Evolutionary conservation across 2,329 filamentous ascomycete species (phyloP).

Genomic region (Sporothrix variecibatus): DNA sequence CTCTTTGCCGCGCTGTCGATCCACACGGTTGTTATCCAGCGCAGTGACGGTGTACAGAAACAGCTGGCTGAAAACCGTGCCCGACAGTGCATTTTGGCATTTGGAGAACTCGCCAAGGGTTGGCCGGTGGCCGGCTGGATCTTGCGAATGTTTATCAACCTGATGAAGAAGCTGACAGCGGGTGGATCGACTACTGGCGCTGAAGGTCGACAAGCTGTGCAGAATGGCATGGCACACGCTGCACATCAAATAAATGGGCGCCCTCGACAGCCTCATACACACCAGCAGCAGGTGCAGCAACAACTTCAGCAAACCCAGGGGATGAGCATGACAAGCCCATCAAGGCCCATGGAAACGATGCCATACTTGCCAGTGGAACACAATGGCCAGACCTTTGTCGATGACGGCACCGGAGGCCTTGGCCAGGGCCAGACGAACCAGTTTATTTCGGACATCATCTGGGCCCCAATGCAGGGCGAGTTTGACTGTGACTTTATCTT

Average conservation of each 20-base stretch:
- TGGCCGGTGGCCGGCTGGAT: conserved; percentile 20
- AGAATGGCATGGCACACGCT: not conserved
- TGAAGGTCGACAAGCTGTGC: not conserved
- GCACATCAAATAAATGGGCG: not conserved
- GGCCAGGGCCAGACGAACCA: not conserved
- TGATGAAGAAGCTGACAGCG: conserved; percentile 16
- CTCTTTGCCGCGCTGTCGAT: conserved; percentile 16
- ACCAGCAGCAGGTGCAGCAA: not conserved
- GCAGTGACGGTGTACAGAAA: conserved; percentile 16
- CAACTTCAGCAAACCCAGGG: not conserved
- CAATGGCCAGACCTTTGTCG: not conserved
- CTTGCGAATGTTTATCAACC: conserved; percentile 14
- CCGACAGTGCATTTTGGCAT: conserved; percentile 10
- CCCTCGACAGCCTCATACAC: not conserved
- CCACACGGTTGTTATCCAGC: conserved; percentile 14
- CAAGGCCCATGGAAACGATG: not conserved
- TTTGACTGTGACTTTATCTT: conserved; percentile 22
- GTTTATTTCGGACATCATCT: conserved; percentile 17
- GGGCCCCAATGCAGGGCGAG: conserved; percentile 8
- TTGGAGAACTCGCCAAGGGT: conserved; percentile 13
- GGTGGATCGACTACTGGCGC: not conserved
- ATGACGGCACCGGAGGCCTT: not conserved
- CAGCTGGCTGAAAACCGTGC: conserved; percentile 19
- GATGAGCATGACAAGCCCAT: not conserved
- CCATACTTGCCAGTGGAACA: not conserved